Evolutionary conservation across 441 rosid species (phyloP), one percentile per base, ranked within the genome.

Genomic region (Populus hybrid): DNA sequence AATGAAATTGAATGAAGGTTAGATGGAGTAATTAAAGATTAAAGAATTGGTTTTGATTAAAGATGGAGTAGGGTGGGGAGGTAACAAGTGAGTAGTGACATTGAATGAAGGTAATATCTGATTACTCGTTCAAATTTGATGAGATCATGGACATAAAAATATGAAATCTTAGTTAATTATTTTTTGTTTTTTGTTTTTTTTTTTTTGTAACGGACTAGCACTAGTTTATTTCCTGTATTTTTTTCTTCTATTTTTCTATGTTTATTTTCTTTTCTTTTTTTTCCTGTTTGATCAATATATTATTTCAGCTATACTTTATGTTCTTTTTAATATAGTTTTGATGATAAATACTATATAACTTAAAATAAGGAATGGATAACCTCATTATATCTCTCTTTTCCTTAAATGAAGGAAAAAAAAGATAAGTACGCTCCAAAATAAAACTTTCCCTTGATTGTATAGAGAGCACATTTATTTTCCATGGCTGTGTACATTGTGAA

Each of bases 361-460:
- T 30, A 36, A 65, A 71, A 34, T 77, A 69, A 63, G 42, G 69
- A 77, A 77, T 69, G 80, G 80, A 79, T 77, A 78, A 72, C 21
- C 82, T 20, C 34, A 46, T n/a, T 34, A 30, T 32, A 70, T 74
- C 35, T 70, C 36, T 35, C 36, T 71, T 80, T 67, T 75, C 74
- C 36, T 74, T 72, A 26, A 38, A 26, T 71, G 79, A 42, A 65
- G 73, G 69, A 79, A 77, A 75, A 28, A n/a, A n/a, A n/a, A n/a
- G n/a, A n/a, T n/a, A n/a, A 63, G 72, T 3, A 30, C 74, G 80
- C 61, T 59, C 53, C 46, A 21, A 74, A 57, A 23, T 73, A 79
- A 32, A n/a, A 64, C 68, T 59, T 75, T 72, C 18, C 66, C 30
- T 71, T 6, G 21, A 35, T 5, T 30, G 32, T 5, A 35, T 1